Evolutionary conservation across 306 rosid genomes (phyloP), one percentile per base, ranked within the genome.

Genomic region (Mimosa pudica): DNA sequence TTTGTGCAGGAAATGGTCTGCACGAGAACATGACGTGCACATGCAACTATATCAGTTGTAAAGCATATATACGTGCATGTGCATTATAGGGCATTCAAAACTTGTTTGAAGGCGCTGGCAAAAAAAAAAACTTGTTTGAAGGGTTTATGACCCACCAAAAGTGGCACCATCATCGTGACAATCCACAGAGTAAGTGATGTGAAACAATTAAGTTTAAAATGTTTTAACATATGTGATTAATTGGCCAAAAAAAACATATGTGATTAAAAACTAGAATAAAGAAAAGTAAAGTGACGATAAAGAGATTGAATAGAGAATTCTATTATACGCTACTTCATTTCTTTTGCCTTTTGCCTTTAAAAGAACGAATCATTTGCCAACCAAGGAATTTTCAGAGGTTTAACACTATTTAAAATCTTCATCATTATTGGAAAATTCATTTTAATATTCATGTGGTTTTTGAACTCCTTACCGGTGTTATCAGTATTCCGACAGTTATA

Each of bases 301-400:
- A 18, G 63, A 57, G 63, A 57, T 7, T 18, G 33, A 57, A 57
- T 7, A 12, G 33, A 57, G 33, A 18, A 11, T 57, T 57, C 33
- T 8, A 18, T 18, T 57, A 38, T 38, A 14, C 58, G 63, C n/a
- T 51, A 14, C 17, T 51, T 51, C 14, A 2, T 51, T 51, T 51
- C 57, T 51, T 51, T 71, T 44, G 20, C 67, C 76, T 78, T 77
- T 67, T 17, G 12, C 48, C 74, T 67, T 67, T 48, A 30, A 0
- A 18, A 9, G 61, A 57, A 55, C 4, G 51, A 73, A 82, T 78
- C 18, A 77, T 78, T 67, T 47, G 67, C 67, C 32, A 1, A 47
- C 42, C 42, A 38, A 38, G 48, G 82, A 77, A 72, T 47, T 72
- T 82, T 35, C 42, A 32, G 8, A 18, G 35, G 36, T 77, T 77